Conservation (phyloP, 192 early-diverging fungal genomes). For the Podila minutissima region DNA sequence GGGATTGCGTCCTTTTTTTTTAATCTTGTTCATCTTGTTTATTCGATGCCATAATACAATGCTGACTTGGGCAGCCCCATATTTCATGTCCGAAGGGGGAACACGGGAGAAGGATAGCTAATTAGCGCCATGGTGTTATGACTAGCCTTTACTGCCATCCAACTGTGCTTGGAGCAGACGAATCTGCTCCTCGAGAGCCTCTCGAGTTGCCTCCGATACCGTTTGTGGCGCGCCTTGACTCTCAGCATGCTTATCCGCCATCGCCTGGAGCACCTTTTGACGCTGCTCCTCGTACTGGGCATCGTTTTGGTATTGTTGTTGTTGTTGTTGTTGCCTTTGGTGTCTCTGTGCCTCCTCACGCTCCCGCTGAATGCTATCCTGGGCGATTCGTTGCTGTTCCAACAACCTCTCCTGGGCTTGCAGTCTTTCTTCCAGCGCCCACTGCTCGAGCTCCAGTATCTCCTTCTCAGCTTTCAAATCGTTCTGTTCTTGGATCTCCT, state of each 20-base stretch:
- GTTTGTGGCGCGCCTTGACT: background rate
- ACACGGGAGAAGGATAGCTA: too few relatives aligned
- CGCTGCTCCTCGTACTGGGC: background rate
- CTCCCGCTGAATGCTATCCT: constrained; percentile 2
- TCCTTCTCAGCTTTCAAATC: constrained; percentile 4
- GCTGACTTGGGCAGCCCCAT: too few relatives aligned
- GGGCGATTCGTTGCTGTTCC: constrained; percentile 1
- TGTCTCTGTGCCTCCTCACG: background rate
- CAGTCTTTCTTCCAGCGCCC: background rate
- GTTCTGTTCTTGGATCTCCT: constrained; percentile 14
- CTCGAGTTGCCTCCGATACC: background rate
- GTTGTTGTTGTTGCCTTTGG: background rate
- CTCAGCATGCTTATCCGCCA: background rate
- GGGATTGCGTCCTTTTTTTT: too few relatives aligned
- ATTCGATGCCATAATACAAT: too few relatives aligned
- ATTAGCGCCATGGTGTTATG: too few relatives aligned
- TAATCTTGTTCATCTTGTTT: too few relatives aligned
- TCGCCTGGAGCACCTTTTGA: background rate
- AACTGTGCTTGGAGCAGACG: constrained; percentile 24
- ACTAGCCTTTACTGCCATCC: background rate
- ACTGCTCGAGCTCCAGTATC: background rate
- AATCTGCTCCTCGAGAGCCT: constrained; percentile 28
- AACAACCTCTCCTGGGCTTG: constrained; percentile 1
- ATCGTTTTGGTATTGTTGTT: background rate
- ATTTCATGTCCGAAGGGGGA: too few relatives aligned